Conservation (phyloP, 106 monocot genomes). For the Dendrobium chrysotoxum region DNA sequence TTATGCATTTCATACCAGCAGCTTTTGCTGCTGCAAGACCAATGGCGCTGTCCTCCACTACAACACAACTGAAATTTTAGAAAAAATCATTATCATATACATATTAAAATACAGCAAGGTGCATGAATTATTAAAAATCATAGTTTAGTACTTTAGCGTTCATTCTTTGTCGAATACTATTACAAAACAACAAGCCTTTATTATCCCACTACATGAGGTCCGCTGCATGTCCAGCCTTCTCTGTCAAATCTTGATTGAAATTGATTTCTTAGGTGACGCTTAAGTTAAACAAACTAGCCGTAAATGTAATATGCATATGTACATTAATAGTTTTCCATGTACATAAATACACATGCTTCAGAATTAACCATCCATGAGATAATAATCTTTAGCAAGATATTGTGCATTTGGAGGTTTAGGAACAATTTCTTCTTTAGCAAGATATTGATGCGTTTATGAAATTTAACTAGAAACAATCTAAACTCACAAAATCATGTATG, state of each 20-base stretch:
- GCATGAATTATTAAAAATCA: background rate
- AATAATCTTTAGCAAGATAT: background rate
- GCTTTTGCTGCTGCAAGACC: slow-evolving; percentile 94
- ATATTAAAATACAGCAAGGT: background rate
- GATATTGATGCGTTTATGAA: background rate
- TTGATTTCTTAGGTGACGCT: background rate
- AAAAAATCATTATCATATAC: background rate
- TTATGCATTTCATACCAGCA: slow-evolving; percentile 96
- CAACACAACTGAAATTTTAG: slow-evolving; percentile 69
- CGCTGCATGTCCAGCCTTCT: background rate
- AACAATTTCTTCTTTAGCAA: background rate
- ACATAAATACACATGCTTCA: background rate
- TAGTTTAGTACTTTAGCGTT: background rate
- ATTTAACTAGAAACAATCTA: no score
- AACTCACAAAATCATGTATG: no score
- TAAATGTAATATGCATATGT: no score
- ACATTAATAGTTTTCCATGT: background rate
- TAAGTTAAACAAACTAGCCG: background rate
- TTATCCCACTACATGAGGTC: no score
- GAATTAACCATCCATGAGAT: background rate
- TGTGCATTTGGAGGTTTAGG: background rate
- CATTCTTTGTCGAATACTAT: no score
- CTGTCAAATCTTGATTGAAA: background rate
- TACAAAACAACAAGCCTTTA: no score
- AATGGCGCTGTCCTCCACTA: slow-evolving; percentile 93